Conservation (phyloP, 2,329 filamentous ascomycete genomes). For the Pseudogymnoascus sp. region DNA sequence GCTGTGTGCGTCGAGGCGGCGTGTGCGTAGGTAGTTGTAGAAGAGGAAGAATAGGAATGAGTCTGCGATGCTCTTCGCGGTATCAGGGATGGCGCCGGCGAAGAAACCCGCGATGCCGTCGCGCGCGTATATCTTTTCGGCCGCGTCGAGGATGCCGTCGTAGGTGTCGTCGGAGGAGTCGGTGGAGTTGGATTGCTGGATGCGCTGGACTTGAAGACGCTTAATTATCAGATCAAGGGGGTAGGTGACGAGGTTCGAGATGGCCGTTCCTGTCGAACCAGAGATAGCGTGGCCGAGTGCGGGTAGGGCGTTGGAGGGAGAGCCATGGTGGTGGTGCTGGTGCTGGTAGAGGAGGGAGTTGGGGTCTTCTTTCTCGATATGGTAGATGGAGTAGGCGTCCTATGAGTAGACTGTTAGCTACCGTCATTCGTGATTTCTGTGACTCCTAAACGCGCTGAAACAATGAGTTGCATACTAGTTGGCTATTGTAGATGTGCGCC, state of each 20-base stretch:
- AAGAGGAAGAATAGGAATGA: slow-evolving; percentile 83
- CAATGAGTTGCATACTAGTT: slow-evolving; percentile 31
- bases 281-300: slow-evolving; percentile 77
- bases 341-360: slow-evolving; percentile 36
- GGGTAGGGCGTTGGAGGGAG: slow-evolving; percentile 44
- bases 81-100: slow-evolving; percentile 55
- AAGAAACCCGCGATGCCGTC: slow-evolving; percentile 70
- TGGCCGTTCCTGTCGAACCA: slow-evolving; percentile 68
- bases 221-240: slow-evolving; percentile 78
- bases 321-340: slow-evolving; percentile 27
- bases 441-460: not conserved
- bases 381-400: slow-evolving; percentile 28
- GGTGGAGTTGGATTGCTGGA: slow-evolving; percentile 39
- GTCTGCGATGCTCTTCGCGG: slow-evolving; percentile 62
- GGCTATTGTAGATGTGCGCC: slow-evolving; percentile 35
- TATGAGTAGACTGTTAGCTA: slow-evolving; percentile 8
- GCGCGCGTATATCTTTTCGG: slow-evolving; percentile 59
- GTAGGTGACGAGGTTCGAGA: slow-evolving; percentile 73
- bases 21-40: slow-evolving; percentile 50
- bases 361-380: slow-evolving; percentile 29
- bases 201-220: slow-evolving; percentile 68
- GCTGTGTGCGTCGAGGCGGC: slow-evolving; percentile 24
- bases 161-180: slow-evolving; percentile 42
- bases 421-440: not conserved
- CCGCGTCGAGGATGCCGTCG: slow-evolving; percentile 59